Conservation (phyloP, 2,329 filamentous ascomycete species). For the Trichoderma guizhouense region DNA sequence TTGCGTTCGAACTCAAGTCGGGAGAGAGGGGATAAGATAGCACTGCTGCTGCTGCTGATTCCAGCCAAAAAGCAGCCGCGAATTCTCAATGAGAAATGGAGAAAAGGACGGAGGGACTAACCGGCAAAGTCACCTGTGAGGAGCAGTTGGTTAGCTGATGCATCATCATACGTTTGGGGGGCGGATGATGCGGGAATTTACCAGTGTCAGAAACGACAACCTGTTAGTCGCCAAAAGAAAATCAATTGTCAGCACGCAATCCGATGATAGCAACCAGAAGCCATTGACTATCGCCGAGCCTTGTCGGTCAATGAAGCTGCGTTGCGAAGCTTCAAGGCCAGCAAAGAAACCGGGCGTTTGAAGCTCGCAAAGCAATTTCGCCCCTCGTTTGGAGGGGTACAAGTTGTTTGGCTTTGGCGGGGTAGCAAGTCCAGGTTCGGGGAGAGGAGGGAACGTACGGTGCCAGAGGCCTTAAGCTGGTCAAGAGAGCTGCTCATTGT, state of each 20-base stretch:
- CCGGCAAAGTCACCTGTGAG: constrained; percentile 69
- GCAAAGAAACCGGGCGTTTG: background rate
- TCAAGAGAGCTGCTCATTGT: constrained; percentile 86
- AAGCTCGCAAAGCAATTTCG: background rate
- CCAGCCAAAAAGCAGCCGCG: background rate
- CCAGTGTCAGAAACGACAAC: constrained; percentile 97
- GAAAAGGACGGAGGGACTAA: constrained; percentile 44
- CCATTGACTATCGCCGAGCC: background rate
- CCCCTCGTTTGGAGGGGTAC: background rate
- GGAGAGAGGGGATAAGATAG: background rate
- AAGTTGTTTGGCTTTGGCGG: background rate
- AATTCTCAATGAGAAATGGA: background rate
- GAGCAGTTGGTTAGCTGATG: constrained; percentile 27
- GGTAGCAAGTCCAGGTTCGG: background rate
- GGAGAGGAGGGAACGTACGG: constrained; percentile 59
- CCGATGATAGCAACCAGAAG: background rate
- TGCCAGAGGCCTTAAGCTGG: constrained; percentile 95
- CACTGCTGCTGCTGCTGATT: background rate
- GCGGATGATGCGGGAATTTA: constrained; percentile 47
- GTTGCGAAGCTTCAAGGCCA: background rate
- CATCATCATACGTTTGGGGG: background rate
- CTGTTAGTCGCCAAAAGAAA: constrained; percentile 48
- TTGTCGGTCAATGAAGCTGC: background rate
- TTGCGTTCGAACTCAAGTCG: background rate
- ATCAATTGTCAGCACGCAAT: constrained; percentile 7